phyloP scores from a whole-genome alignment of 345 rosid genomes.

The Gossypium raimondii region DNA sequence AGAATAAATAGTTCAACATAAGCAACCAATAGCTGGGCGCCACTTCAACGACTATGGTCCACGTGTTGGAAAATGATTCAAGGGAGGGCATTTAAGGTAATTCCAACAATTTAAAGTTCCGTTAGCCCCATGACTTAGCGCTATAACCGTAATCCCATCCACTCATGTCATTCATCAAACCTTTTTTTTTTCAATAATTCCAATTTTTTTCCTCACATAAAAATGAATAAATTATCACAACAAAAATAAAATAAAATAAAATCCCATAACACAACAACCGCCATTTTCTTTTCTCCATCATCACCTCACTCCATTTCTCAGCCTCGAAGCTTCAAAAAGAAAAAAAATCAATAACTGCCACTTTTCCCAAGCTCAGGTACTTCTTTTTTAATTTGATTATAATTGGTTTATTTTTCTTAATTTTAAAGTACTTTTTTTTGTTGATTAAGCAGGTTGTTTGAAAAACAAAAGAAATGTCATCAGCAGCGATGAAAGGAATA shows the following conservation, averaged over 20 bases:
- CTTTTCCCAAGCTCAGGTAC: background rate
- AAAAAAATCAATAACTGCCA: background rate
- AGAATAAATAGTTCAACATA: background rate
- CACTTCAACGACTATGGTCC: background rate
- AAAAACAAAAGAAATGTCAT: conserved; percentile 21
- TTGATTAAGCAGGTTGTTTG: background rate
- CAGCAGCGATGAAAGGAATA: conserved; percentile 36
- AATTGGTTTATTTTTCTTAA: background rate
- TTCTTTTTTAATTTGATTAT: background rate
- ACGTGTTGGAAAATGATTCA: background rate
- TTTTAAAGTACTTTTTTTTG: background rate
- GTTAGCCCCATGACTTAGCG: conserved; percentile 12
- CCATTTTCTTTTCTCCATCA: conserved; percentile 33
- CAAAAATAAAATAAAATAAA: background rate
- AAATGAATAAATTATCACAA: background rate
- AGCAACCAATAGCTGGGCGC: background rate
- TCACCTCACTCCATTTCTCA: background rate
- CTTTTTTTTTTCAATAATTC: background rate
- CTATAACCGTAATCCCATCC: conserved; percentile 31
- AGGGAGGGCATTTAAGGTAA: conserved; percentile 17
- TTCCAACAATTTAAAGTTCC: conserved; percentile 4
- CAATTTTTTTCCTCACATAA: background rate
- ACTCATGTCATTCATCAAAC: conserved; percentile 35
- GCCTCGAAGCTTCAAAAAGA: background rate
- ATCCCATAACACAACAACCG: conserved; percentile 22